These are phyloP conservation scores for Lentinula lateritia DNA, from an alignment of 768 basidiomycete species.

Conservation along the genomic window DNA sequence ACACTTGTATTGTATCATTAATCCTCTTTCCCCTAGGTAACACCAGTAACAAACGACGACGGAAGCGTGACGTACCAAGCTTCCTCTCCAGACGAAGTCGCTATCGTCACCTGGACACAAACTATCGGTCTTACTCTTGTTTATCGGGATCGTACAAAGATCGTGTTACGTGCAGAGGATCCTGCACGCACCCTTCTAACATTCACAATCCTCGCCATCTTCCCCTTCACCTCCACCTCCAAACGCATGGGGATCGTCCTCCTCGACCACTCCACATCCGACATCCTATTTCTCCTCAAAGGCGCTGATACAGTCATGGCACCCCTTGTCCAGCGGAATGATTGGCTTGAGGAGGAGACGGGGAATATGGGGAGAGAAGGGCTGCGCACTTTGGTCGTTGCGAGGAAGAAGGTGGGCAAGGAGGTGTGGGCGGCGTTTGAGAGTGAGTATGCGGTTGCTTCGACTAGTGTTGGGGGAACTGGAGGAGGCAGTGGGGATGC, in stretches of 20 bases:
- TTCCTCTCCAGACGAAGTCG: constrained; percentile 97
- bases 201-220: constrained; percentile 89
- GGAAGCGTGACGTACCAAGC: constrained; percentile 96
- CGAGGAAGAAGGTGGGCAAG: constrained; percentile 65
- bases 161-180: constrained; percentile 45
- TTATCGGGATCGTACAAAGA: constrained; percentile 86
- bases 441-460: constrained; percentile 66
- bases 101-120: constrained; percentile 96
- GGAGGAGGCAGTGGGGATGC: constrained; percentile 26
- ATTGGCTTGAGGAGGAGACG: constrained; percentile 98
- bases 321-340: constrained; percentile 90
- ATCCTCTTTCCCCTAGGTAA: constrained; percentile 54
- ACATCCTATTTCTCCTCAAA: constrained; percentile 71
- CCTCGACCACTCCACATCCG: constrained; percentile 67
- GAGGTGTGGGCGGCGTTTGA: constrained; percentile 75
- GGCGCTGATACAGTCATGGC: constrained; percentile 99
- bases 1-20: neutral
- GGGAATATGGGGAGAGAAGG: constrained; percentile 99
- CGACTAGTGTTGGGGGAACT: constrained; percentile 43
- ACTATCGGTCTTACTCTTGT: constrained; percentile 88
- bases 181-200: constrained; percentile 37
- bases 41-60: constrained; percentile 92
- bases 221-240: constrained; percentile 97
- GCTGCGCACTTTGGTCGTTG: constrained; percentile 89
- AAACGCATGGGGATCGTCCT: constrained; percentile 99